Conservation (phyloP, 257 asterid species). For the Solanum rostratum region DNA sequence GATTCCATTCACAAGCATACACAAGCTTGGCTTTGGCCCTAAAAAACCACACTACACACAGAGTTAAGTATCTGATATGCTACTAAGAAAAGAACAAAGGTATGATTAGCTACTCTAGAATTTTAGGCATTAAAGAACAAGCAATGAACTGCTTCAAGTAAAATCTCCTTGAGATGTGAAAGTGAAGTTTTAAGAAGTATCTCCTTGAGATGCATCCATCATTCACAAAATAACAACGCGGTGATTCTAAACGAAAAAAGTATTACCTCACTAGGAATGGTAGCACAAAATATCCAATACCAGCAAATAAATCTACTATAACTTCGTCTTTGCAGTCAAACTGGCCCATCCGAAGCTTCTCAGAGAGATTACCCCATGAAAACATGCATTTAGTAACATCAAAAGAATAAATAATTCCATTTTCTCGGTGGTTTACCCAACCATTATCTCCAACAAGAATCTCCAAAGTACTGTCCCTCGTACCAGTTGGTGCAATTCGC, state of each 20-base stretch:
- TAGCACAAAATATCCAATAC: constrained; percentile 91
- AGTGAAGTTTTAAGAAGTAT: neutral
- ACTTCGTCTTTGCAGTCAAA: constrained; percentile 78
- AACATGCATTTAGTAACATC: constrained; percentile 96
- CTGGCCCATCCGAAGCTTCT: constrained; percentile 75
- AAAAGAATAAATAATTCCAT: constrained; percentile 75
- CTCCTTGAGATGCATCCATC: neutral
- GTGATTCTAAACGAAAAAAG: neutral
- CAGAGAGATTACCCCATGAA: constrained; percentile 98
- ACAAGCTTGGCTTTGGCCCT: constrained; percentile 80
- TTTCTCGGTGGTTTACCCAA: constrained; percentile 96
- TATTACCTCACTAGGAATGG: constrained; percentile 82
- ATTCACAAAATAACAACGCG: neutral
- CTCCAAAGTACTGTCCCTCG: constrained; percentile 91
- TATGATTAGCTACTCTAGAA: neutral
- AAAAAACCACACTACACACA: neutral
- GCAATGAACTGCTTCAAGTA: neutral
- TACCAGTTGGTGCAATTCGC: constrained; percentile 62
- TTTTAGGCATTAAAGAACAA: neutral
- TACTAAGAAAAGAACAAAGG: constrained; percentile 1
- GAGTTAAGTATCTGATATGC: neutral
- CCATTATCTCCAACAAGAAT: constrained; percentile 84
- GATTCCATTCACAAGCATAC: constrained; percentile 98
- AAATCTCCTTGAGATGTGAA: neutral
- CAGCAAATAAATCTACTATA: constrained; percentile 85